Conservation (phyloP, 306 rosid species). For the Alnus glutinosa region DNA sequence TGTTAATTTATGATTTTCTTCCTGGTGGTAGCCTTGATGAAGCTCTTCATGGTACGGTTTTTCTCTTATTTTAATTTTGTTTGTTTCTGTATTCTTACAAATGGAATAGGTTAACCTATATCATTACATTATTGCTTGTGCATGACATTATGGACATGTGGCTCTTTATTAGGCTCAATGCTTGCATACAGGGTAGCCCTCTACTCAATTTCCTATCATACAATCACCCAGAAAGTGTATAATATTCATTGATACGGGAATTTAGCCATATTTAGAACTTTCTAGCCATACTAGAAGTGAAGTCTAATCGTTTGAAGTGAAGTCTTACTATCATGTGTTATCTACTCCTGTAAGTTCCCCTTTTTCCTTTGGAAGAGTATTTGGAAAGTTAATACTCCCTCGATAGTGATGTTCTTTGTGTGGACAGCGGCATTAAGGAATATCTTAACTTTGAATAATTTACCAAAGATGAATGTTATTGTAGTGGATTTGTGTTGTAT, state of each 20-base stretch:
- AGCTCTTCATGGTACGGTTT: conserved; percentile 85
- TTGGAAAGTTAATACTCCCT: no score
- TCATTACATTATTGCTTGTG: background rate
- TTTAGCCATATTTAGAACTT: background rate
- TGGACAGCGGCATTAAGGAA: no score
- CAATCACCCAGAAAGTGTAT: background rate
- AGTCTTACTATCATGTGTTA: no score
- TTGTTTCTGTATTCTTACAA: background rate
- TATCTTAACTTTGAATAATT: no score
- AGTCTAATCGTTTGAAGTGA: no score
- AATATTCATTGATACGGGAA: background rate
- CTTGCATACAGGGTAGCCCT: background rate
- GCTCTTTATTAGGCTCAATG: background rate
- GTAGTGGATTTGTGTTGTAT: no score
- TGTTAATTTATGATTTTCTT: conserved; percentile 89
- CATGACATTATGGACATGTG: background rate
- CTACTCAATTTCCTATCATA: background rate
- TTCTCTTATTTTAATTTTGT: conserved; percentile 19
- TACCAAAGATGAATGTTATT: no score
- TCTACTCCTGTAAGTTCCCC: no score
- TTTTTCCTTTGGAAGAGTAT: no score
- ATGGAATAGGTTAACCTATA: background rate
- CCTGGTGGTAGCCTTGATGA: conserved; percentile 97
- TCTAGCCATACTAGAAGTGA: no score
- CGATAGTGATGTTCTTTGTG: no score